Evolutionary conservation across 768 basidiomycete species (phyloP), one percentile per base, ranked within the genome.

Genomic region (Guyanaporus albipodus): DNA sequence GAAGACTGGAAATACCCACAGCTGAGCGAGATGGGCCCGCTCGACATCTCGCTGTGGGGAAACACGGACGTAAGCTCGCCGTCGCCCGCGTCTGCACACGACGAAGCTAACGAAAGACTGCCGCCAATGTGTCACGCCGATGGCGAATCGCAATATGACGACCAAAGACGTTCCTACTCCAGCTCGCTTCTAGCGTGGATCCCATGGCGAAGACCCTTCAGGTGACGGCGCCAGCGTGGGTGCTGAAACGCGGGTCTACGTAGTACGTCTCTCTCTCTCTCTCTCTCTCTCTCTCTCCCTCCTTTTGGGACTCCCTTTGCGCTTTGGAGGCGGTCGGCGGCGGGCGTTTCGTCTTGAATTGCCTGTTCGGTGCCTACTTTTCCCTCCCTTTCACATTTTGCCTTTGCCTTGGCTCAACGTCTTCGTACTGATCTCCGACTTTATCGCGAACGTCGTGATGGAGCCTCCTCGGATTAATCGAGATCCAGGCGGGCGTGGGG

Each of bases 31-130:
- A 72, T 79, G 63, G 73, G 75, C 1, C 48, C 52, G 1, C 42
- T 81, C 21, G 61, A 62, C 7, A 73, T 85, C 8, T 69, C 77
- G 32, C 66, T 85, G 5, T 77, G 71, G 55, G 56, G 62, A 9
- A 64, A 69, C 21, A 64, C 71, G 35, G 69, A 70, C 46, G 79
- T 82, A 38, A 42, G 51, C 14, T 4, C 31, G 3, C 27, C 12
- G 10, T 50, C 11, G 19, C 34, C 49, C 41, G 41, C 19, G 12
- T 32, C 18, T 27, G 18, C 18, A 4, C 26, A 19, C 23, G 50
- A 36, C 4, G 41, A 46, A 31, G 34, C 39, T 44, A 36, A 56
- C 23, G 46, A 39, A 21, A n/a, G n/a, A n/a, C n/a, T n/a, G n/a
- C n/a, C n/a, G n/a, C n/a, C n/a, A n/a, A n/a, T n/a, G n/a, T n/a